A percentile compares a stretch with the other conserved stretches of the same genome.
phyloP scores from a whole-genome alignment of 1,284 basidiomycete species.

The Rhodotorula sp. region DNA sequence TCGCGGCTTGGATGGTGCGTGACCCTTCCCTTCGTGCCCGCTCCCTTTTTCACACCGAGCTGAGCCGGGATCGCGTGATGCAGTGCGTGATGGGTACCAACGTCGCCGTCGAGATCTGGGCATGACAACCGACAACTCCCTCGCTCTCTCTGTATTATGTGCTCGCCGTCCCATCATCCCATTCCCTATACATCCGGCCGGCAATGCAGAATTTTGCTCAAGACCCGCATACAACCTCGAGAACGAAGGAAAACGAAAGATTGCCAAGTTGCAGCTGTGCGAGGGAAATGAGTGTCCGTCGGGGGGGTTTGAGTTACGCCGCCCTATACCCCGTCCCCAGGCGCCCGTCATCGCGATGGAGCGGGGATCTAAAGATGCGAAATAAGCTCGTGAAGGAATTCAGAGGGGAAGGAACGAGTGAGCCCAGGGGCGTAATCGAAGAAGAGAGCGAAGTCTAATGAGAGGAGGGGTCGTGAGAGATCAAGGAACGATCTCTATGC shows the following conservation, averaged over 20 bases:
- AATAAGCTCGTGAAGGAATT: no score
- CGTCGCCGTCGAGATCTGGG: slow-evolving; percentile 30
- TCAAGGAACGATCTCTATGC: not conserved
- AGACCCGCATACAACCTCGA: no score
- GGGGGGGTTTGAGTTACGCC: not conserved
- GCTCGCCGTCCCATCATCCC: no score
- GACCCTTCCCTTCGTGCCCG: no score
- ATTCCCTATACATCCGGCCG: not conserved
- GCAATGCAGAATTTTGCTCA: no score
- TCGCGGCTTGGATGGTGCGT: slow-evolving; percentile 62
- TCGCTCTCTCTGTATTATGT: not conserved
- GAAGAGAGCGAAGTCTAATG: not conserved
- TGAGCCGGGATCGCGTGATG: not conserved
- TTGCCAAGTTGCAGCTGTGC: not conserved
- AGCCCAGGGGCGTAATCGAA: not conserved
- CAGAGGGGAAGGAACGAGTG: not conserved
- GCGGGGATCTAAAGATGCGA: not conserved
- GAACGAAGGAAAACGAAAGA: no score
- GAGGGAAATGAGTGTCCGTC: not conserved
- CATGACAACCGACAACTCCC: not conserved
- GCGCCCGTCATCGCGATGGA: no score
- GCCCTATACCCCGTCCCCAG: no score
- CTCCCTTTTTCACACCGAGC: not conserved
- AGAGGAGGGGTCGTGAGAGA: not conserved
- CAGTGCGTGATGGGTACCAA: slow-evolving; percentile 29